Evolutionary conservation across 352 stramenopile species (phyloP).

Genomic region (Phytophthora hybrid): DNA sequence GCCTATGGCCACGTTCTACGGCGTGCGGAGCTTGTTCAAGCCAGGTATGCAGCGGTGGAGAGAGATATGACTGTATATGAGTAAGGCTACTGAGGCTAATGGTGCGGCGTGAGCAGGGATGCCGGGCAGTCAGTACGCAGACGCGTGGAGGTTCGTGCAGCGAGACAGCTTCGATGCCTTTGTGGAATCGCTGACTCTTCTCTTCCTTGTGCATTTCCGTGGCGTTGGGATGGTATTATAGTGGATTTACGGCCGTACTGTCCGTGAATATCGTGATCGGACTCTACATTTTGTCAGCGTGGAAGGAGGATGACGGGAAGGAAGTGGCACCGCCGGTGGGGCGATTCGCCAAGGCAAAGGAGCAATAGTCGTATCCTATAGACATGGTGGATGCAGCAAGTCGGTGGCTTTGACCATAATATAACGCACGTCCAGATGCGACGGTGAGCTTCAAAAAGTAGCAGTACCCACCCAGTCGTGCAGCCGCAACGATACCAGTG

Average conservation of each 20-base stretch:
- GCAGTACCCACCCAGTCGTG: too few relatives aligned
- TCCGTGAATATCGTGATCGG: slow-evolving; percentile 84
- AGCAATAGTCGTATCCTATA: slow-evolving; percentile 41
- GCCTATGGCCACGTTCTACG: slow-evolving; percentile 73
- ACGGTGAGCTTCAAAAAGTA: not conserved
- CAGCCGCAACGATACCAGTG: not conserved
- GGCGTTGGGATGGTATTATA: slow-evolving; percentile 27
- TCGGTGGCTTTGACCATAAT: not conserved
- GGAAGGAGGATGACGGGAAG: slow-evolving; percentile 65
- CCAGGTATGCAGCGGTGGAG: slow-evolving; percentile 35
- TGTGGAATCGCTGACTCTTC: not conserved
- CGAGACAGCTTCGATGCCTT: not conserved
- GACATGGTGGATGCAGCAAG: not conserved
- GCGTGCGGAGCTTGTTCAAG: slow-evolving; percentile 56
- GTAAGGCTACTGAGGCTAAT: slow-evolving; percentile 8
- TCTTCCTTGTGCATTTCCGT: not conserved
- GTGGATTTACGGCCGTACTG: slow-evolving; percentile 74
- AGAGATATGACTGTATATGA: not conserved
- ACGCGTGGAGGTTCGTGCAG: slow-evolving; percentile 71
- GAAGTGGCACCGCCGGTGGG: slow-evolving; percentile 63
- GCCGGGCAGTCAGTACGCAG: slow-evolving; percentile 46
- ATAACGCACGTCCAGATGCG: not conserved
- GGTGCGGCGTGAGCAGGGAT: slow-evolving; percentile 26
- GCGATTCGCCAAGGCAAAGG: slow-evolving; percentile 62
- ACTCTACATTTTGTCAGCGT: slow-evolving; percentile 80